phyloP scores from a whole-genome alignment of 257 asterid species.

The Penstemon newberryi region DNA sequence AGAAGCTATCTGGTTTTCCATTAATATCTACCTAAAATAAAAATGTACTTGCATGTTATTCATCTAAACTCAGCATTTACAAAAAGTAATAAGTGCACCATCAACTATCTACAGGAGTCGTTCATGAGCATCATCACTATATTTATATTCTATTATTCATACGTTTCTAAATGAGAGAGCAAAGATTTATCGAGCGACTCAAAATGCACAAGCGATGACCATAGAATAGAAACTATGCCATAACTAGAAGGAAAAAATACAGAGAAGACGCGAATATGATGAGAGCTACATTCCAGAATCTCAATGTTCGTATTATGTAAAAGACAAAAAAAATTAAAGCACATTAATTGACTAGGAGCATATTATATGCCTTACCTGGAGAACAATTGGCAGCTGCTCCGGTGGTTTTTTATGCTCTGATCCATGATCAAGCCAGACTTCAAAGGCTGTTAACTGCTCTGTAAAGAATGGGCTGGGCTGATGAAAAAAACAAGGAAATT shows the following conservation, averaged over 20 bases:
- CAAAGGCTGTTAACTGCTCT: constrained; percentile 93
- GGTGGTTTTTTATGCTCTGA: constrained; percentile 95
- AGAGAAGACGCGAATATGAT: neutral
- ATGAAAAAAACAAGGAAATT: constrained; percentile 23
- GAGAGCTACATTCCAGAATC: constrained; percentile 21
- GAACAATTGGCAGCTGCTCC: constrained; percentile 97
- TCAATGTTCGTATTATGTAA: constrained; percentile 11
- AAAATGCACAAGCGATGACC: neutral
- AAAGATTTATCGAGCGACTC: neutral
- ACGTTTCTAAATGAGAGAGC: neutral
- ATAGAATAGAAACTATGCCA: neutral
- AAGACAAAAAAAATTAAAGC: constrained; percentile 11
- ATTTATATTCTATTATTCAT: neutral
- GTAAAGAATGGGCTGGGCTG: constrained; percentile 94
- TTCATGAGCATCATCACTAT: neutral
- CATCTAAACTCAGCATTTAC: neutral
- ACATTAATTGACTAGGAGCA: constrained; percentile 19
- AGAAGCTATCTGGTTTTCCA: neutral
- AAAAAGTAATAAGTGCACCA: neutral
- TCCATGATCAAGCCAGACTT: constrained; percentile 99
- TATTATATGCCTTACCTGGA: constrained; percentile 62
- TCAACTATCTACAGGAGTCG: neutral
- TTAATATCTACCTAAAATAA: neutral
- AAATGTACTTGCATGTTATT: neutral
- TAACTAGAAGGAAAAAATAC: neutral